These are phyloP conservation scores for Exophiala dermatitidis DNA, from an alignment of 2,329 filamentous ascomycete species.

Conservation along the genomic window DNA sequence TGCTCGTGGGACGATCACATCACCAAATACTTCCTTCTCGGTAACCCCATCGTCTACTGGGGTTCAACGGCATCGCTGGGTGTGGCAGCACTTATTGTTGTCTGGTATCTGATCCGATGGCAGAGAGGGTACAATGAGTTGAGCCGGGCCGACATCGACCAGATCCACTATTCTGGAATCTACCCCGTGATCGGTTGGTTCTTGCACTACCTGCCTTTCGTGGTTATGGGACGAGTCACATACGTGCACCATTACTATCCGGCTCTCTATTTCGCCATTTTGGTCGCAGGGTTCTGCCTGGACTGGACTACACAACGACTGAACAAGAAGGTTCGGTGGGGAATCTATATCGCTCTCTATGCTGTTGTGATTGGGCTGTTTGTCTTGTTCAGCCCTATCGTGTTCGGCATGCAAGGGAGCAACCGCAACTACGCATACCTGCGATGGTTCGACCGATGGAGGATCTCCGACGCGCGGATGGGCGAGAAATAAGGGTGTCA, in stretches of 20 bases:
- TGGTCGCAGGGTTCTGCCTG: constrained; percentile 77
- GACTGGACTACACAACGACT: constrained; percentile 73
- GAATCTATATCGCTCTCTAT: constrained; percentile 69
- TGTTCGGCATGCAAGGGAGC: constrained; percentile 87
- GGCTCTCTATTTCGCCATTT: constrained; percentile 92
- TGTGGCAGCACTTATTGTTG: constrained; percentile 62
- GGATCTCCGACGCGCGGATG: constrained; percentile 57
- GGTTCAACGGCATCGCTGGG: constrained; percentile 74
- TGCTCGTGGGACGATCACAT: constrained; percentile 95
- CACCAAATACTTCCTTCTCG: constrained; percentile 96
- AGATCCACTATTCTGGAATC: constrained; percentile 86
- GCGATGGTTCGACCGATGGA: constrained; percentile 89
- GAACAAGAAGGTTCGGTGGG: constrained; percentile 56
- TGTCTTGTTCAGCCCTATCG: constrained; percentile 83
- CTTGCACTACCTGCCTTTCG: constrained; percentile 90
- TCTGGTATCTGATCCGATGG: constrained; percentile 89
- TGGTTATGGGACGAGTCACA: constrained; percentile 96
- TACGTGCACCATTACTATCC: constrained; percentile 99
- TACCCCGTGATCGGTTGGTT: constrained; percentile 94
- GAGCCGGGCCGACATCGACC: constrained; percentile 71
- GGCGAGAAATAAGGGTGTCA: not conserved
- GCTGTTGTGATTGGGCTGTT: constrained; percentile 67
- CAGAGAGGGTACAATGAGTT: constrained; percentile 89
- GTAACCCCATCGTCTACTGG: constrained; percentile 96
- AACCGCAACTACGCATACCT: constrained; percentile 82